Evolutionary conservation across 2,329 filamentous ascomycete genomes (phyloP).

Genomic region (Neofusicoccum umdonicola): DNA sequence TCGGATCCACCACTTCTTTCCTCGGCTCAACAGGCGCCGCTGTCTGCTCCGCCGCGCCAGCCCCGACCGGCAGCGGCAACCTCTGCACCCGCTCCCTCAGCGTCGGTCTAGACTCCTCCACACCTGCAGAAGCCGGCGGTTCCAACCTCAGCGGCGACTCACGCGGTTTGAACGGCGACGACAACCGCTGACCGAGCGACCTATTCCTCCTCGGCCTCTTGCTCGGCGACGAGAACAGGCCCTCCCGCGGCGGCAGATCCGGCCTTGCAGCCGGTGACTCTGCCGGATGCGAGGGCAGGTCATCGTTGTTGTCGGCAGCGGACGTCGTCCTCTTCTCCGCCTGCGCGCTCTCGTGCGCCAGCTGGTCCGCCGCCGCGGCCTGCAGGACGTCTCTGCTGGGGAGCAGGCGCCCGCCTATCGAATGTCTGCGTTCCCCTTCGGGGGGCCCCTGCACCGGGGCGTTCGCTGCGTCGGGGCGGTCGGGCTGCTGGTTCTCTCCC

Average conservation of each 20-base stretch:
- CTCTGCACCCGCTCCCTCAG: not conserved
- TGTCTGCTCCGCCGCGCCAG: not conserved
- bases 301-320: not conserved
- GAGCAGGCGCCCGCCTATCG: not conserved
- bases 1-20: not conserved
- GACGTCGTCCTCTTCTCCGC: not conserved
- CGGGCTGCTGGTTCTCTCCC: conserved; percentile 19
- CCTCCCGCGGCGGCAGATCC: conserved; percentile 1
- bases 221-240: conserved; percentile 13
- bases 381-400: conserved; percentile 5
- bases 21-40: conserved; percentile 22
- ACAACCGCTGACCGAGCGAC: conserved; percentile 6
- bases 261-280: not conserved
- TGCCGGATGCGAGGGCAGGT: not conserved
- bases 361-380: not conserved
- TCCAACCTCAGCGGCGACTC: not conserved
- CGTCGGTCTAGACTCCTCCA: not conserved
- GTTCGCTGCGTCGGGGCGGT: conserved; percentile 18
- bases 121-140: not conserved
- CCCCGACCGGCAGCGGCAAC: not conserved
- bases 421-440: conserved; percentile 5
- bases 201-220: conserved; percentile 4
- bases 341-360: not conserved
- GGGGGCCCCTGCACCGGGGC: not conserved
- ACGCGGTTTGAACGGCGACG: conserved; percentile 13